phyloP scores from a whole-genome alignment of 345 rosid species.

The Citrus mangshanensis region DNA sequence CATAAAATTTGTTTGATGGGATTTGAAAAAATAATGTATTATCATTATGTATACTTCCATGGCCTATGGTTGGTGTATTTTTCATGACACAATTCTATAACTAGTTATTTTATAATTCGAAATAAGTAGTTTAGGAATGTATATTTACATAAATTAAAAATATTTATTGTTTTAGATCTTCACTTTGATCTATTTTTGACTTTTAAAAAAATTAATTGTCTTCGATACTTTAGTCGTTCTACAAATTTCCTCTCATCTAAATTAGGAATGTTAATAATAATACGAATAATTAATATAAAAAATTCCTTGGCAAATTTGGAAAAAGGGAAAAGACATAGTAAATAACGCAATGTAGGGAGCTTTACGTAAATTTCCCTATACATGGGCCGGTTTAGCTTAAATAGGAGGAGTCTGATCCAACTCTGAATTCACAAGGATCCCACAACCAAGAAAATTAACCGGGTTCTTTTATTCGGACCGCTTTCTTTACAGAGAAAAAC shows the following conservation, averaged over 20 bases:
- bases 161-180: too few relatives aligned
- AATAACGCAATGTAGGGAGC: neutral
- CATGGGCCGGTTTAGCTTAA: slow-evolving; percentile 22
- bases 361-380: neutral
- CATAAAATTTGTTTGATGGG: neutral
- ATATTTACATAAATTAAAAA: too few relatives aligned
- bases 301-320: neutral
- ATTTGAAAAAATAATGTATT: too few relatives aligned
- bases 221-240: too few relatives aligned
- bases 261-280: too few relatives aligned
- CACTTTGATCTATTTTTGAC: too few relatives aligned
- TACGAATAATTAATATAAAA: neutral
- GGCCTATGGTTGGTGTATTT: neutral
- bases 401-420: neutral
- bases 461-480: slow-evolving; percentile 35
- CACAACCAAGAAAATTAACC: slow-evolving; percentile 8
- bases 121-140: neutral
- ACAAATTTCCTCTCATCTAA: too few relatives aligned
- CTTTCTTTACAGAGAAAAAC: slow-evolving; percentile 23
- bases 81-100: neutral
- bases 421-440: neutral
- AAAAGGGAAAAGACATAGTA: neutral
- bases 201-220: too few relatives aligned
- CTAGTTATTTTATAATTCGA: too few relatives aligned
- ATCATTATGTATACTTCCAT: too few relatives aligned